Evolutionary conservation across 176 grass and related monocot genomes (phyloP).

Genomic region (Oropetium thomaeum): DNA sequence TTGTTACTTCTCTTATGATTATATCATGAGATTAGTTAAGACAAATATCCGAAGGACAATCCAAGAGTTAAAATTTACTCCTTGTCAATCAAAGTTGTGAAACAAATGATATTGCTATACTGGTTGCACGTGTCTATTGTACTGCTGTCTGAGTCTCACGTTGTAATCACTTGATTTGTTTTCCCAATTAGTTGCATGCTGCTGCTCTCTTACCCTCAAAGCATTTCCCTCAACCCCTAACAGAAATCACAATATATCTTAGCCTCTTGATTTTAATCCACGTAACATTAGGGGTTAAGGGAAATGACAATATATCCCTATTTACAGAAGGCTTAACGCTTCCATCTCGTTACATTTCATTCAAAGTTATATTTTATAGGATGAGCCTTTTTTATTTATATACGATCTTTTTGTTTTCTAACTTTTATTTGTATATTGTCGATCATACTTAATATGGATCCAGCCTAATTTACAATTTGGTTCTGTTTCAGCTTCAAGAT

Average conservation of each 20-base stretch:
- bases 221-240: no score
- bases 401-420: not conserved
- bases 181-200: not conserved
- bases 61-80: not conserved
- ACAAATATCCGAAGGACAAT: not conserved
- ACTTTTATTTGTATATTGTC: constrained; percentile 17
- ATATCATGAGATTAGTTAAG: not conserved
- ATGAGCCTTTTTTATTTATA: not conserved
- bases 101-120: not conserved
- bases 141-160: not conserved
- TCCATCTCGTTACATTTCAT: not conserved
- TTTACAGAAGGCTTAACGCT: constrained; percentile 4
- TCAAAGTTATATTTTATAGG: not conserved
- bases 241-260: no score
- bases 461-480: not conserved
- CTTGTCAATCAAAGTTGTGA: not conserved
- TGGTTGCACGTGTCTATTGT: not conserved
- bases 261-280: not conserved
- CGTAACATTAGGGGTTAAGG: not conserved
- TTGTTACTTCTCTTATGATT: not conserved
- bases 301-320: not conserved
- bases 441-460: constrained; percentile 6
- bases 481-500: constrained; percentile 90
- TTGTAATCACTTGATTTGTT: not conserved
- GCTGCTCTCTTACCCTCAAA: not conserved